Evolutionary conservation across 2,329 filamentous ascomycete species (phyloP), one percentile per base, ranked within the genome.

Genomic region (Ceratocystis destructans): DNA sequence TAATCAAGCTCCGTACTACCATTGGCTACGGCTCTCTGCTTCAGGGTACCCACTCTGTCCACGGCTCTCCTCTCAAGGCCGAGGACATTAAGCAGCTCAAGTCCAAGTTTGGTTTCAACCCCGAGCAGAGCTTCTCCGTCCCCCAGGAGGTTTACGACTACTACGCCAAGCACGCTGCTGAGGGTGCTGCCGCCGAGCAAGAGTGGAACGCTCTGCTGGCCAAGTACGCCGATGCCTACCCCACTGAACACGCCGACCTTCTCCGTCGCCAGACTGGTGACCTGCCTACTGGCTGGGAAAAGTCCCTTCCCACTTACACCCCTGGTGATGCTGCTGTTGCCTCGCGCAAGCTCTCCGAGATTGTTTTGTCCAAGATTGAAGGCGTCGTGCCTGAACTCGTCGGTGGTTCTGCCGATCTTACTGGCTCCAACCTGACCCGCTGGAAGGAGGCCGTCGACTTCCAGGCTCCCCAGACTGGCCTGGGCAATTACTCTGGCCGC

Each of bases 381-480:
- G 78, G 83, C 64, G 84, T 81, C 71, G 75, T 99, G 66, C 94
- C 94, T 71, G 94, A 97, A 79, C 87, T 99, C 68, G 78, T 99
- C 69, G 96, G 93, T 76, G 94, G 94, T 73, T 99, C 94, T 70
- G 94, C 94, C 72, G 94, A 99, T 83, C 79, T 99, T 83, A 99
- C 94, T 76, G 90, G 90, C 75, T 97, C 94, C 76, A 99, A 99
- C 85, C 87, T 97, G 82, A 99, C 94, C 72, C 87, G 92, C 76
- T 96, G 92, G 91, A 99, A 97, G 88, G 84, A 86, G 66, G 93
- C 94, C 67, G 85, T 93, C 71, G 94, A 99, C 82, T 97, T 99
- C 87, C 94, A 99, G 83, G 90, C 92, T 70, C 89, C 90, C 68
- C 82, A 84, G 73, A 87, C 85, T 70, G 88, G 88, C 70, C 88